Evolutionary conservation across 306 rosid species (phyloP).

Genomic region (Luffa aegyptiaca): DNA sequence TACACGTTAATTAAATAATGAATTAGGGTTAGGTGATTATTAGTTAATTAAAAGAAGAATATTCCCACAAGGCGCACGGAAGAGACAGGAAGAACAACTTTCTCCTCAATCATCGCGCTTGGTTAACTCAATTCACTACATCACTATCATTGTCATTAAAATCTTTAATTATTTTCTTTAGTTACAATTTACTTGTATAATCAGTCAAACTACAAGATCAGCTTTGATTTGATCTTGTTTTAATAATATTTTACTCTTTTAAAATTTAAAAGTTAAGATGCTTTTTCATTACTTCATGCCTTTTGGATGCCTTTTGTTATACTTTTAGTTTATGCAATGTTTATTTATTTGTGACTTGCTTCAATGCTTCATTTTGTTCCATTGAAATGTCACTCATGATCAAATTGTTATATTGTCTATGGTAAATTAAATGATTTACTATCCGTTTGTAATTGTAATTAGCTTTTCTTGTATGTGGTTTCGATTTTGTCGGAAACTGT

Average conservation of each 20-base stretch:
- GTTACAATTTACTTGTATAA: not conserved
- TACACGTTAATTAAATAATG: not conserved
- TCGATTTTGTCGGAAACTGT: no score
- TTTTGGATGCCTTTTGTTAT: not conserved
- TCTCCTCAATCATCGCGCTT: constrained; percentile 28
- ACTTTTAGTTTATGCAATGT: not conserved
- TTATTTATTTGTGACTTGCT: not conserved
- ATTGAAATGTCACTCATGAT: not conserved
- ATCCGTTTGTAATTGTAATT: not conserved
- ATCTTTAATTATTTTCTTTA: not conserved
- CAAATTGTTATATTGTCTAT: not conserved
- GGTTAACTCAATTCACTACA: not conserved
- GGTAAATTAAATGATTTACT: no score
- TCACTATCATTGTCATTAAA: constrained; percentile 6
- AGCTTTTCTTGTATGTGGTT: not conserved
- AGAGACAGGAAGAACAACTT: constrained; percentile 19
- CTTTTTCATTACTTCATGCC: not conserved
- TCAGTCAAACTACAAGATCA: not conserved
- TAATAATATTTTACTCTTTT: not conserved
- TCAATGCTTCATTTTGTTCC: not conserved
- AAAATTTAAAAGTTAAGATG: not conserved
- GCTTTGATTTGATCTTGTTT: not conserved
- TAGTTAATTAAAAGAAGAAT: not conserved
- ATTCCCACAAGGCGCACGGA: constrained; percentile 13
- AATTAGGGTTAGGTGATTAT: constrained; percentile 3